Evolutionary conservation across 371 early-diverging fungal species (phyloP).

Genomic region (Apophysomyces ossiformis): DNA sequence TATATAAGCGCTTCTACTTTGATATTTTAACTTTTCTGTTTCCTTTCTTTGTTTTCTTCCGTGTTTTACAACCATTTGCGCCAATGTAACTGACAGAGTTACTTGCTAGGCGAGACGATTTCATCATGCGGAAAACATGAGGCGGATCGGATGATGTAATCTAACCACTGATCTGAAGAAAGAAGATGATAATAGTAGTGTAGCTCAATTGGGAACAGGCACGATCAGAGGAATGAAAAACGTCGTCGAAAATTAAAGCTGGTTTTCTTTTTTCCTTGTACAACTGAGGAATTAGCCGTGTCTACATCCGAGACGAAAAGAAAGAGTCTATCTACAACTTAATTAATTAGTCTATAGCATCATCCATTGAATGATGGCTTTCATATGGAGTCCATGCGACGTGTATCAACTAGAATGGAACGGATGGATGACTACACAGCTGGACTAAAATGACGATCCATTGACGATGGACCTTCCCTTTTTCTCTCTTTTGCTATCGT

Average conservation of each 20-base stretch:
- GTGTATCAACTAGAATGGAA: background rate
- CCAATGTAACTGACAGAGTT: background rate
- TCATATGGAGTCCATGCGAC: background rate
- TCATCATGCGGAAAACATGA: conserved; percentile 6
- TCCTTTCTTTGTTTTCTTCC: background rate
- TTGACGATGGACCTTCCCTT: conserved; percentile 7
- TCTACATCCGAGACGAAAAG: background rate
- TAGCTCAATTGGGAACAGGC: background rate
- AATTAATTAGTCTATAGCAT: background rate
- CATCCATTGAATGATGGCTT: background rate
- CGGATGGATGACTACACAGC: conserved; percentile 2
- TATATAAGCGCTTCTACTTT: conserved; percentile 4
- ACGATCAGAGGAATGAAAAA: background rate
- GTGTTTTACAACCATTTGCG: background rate
- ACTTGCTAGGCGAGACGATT: background rate
- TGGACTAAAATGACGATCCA: conserved; percentile 10
- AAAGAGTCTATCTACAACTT: background rate
- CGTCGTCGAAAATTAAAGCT: background rate
- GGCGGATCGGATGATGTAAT: conserved; percentile 4
- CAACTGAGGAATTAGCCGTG: conserved; percentile 3
- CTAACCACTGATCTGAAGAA: conserved; percentile 1
- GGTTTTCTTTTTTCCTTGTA: conserved; percentile 2
- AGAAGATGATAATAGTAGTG: background rate
- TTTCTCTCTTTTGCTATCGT: background rate
- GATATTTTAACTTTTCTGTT: conserved; percentile 2